A percentile compares a stretch with the other conserved stretches of the same genome.
Conservation (phyloP, 352 stramenopile genomes). For the Vaucheria bursata region DNA sequence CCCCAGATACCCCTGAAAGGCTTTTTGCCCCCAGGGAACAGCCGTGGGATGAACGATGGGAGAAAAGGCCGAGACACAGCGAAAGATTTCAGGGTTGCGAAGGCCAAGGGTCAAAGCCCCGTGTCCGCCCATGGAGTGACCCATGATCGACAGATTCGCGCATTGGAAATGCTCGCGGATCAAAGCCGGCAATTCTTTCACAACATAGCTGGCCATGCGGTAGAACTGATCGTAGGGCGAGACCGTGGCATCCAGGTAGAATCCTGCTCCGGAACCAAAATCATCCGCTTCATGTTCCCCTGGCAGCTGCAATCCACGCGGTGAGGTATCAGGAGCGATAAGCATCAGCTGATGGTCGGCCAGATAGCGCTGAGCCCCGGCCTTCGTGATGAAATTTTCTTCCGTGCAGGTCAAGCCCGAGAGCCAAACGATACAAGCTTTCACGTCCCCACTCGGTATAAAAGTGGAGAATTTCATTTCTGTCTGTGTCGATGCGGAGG, state of each 20-base stretch:
- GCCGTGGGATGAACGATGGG: constrained; percentile 88
- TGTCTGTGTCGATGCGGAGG: neutral
- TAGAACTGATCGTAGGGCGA: constrained; percentile 75
- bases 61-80: constrained; percentile 82
- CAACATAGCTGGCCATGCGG: constrained; percentile 67
- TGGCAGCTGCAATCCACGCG: constrained; percentile 71
- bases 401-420: constrained; percentile 91
- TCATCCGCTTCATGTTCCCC: constrained; percentile 86
- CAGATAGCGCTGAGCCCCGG: constrained; percentile 70
- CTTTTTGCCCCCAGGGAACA: constrained; percentile 95
- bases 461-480: constrained; percentile 1
- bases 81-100: constrained; percentile 32
- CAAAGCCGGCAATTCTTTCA: constrained; percentile 74
- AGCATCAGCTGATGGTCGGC: constrained; percentile 80
- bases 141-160: constrained; percentile 66
- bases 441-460: neutral
- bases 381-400: constrained; percentile 90
- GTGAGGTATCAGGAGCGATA: constrained; percentile 87
- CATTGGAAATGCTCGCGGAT: constrained; percentile 52
- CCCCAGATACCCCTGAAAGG: constrained; percentile 91
- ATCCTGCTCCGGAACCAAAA: constrained; percentile 89
- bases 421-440: constrained; percentile 61
- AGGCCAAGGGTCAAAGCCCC: constrained; percentile 88
- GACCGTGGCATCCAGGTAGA: constrained; percentile 94
- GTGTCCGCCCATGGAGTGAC: constrained; percentile 96